These are phyloP conservation scores for Alternaria sp. DNA, from an alignment of 2,329 filamentous ascomycete species.

Conservation along the genomic window DNA sequence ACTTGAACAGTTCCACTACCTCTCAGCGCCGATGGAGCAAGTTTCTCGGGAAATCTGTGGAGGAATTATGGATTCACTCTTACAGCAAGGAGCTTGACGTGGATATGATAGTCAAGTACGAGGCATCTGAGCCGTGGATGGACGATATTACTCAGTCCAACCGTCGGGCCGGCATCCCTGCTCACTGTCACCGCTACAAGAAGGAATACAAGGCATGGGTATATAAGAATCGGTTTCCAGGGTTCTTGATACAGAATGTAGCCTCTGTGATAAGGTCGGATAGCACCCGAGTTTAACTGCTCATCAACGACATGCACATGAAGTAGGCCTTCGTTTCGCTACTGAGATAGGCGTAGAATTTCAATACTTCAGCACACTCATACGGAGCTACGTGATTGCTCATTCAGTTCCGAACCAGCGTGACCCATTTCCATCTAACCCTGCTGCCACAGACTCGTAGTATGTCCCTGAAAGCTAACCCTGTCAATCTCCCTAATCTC, in stretches of 20 bases:
- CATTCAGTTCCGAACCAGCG: too few relatives aligned
- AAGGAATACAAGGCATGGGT: background rate
- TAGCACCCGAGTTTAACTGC: background rate
- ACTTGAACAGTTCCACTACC: background rate
- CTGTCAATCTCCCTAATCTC: constrained; percentile 52
- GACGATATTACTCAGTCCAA: background rate
- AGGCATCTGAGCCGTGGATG: background rate
- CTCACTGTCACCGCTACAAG: background rate
- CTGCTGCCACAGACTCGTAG: constrained; percentile 52
- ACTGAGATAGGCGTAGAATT: background rate
- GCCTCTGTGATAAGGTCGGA: background rate
- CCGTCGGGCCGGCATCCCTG: background rate
- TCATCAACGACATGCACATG: background rate
- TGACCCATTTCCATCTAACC: constrained; percentile 30
- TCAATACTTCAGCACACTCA: too few relatives aligned
- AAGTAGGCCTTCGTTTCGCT: background rate
- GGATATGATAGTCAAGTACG: background rate
- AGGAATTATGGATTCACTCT: background rate
- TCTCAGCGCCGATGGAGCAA: background rate
- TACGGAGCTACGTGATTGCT: too few relatives aligned
- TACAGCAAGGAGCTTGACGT: background rate
- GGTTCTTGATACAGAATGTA: background rate
- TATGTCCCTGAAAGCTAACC: constrained; percentile 33
- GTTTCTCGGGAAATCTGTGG: background rate
- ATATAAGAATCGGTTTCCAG: background rate